A percentile compares a stretch with the other conserved stretches of the same genome.
These are phyloP conservation scores for Pascua guehoae DNA, from an alignment of 1,284 basidiomycete species.

Conservation along the genomic window DNA sequence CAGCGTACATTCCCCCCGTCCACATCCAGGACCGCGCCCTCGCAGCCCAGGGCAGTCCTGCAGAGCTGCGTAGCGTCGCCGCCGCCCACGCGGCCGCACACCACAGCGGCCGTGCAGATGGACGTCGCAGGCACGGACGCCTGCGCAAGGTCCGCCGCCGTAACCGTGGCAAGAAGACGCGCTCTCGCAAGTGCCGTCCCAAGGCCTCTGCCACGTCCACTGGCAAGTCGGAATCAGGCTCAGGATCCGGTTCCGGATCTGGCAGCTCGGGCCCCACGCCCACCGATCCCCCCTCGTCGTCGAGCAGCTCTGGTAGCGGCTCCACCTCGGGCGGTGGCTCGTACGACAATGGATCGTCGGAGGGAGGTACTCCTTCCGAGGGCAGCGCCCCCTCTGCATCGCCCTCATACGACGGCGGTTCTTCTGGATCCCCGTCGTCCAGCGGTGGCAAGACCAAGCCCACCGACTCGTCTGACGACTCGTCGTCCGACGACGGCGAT, in stretches of 20 bases:
- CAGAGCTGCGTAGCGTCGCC: too few species aligned
- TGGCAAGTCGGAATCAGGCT: conserved; percentile 1
- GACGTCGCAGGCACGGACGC: too few species aligned
- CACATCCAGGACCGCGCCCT: too few species aligned
- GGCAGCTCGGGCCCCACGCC: background rate
- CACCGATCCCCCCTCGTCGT: background rate
- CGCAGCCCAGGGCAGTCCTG: too few species aligned
- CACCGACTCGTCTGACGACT: background rate
- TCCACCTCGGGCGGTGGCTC: background rate
- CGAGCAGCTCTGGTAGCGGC: background rate
- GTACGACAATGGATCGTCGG: background rate
- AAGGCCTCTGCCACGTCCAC: background rate
- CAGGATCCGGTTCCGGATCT: background rate
- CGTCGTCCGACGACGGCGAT: too few species aligned
- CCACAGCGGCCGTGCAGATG: background rate
- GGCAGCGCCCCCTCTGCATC: background rate
- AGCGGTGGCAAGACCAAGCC: background rate
- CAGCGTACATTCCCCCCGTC: too few species aligned
- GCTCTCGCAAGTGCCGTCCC: background rate
- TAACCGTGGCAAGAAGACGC: background rate
- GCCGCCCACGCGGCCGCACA: background rate
- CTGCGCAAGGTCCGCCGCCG: background rate
- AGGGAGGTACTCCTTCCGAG: background rate
- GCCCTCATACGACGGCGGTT: background rate
- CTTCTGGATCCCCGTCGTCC: background rate